These are phyloP conservation scores for Suillus weaverae DNA, from an alignment of 768 basidiomycete species.

Conservation along the genomic window DNA sequence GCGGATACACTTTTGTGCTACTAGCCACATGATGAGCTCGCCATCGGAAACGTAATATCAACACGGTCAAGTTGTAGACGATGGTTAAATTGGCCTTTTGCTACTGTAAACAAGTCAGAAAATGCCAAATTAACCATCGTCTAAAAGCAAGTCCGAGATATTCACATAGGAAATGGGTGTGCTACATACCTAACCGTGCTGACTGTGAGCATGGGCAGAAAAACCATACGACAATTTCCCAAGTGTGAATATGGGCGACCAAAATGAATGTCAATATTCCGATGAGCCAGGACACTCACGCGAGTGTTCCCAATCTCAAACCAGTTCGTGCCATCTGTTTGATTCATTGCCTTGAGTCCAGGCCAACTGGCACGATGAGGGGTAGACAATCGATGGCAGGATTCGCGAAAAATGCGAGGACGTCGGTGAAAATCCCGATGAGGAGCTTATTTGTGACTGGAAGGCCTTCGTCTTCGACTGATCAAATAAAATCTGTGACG, in stretches of 20 bases:
- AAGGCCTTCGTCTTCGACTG: constrained; percentile 2
- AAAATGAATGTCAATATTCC: constrained; percentile 46
- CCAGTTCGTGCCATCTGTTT: neutral
- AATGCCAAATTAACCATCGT: neutral
- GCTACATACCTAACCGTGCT: neutral
- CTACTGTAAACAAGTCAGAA: neutral
- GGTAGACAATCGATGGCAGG: constrained; percentile 31
- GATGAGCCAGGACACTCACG: neutral
- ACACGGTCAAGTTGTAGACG: neutral
- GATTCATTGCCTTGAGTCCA: neutral
- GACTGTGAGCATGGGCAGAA: neutral
- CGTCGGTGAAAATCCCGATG: neutral
- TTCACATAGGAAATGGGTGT: neutral
- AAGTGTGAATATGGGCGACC: constrained; percentile 33
- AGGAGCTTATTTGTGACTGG: constrained; percentile 16
- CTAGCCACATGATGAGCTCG: neutral
- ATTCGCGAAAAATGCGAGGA: constrained; percentile 16
- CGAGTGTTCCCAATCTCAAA: neutral
- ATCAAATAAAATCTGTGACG: neutral
- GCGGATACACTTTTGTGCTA: neutral
- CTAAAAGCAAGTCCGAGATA: neutral
- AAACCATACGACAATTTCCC: neutral
- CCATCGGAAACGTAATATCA: neutral
- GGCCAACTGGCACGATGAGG: neutral
- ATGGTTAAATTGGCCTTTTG: neutral